These are phyloP conservation scores for Verruconis gallopava DNA, from an alignment of 2,329 filamentous ascomycete species.

Conservation along the genomic window DNA sequence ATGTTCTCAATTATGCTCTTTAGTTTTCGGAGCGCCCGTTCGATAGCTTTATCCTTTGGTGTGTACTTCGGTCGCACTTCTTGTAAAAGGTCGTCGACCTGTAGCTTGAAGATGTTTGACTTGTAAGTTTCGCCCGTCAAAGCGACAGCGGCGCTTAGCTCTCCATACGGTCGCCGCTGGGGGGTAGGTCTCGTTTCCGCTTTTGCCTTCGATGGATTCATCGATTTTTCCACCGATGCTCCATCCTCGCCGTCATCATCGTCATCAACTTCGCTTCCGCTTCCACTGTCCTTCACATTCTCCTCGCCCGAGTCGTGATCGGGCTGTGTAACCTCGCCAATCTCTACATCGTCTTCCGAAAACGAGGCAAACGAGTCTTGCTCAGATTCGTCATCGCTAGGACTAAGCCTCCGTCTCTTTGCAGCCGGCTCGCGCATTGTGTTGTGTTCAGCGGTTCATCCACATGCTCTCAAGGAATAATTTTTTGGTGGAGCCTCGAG, in stretches of 20 bases:
- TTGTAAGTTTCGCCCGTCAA: slow-evolving; percentile 46
- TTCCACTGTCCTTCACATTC: slow-evolving; percentile 9
- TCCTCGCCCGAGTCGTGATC: slow-evolving; percentile 9
- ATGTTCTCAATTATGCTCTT: slow-evolving; percentile 11
- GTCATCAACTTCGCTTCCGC: slow-evolving; percentile 14
- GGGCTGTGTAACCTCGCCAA: slow-evolving; percentile 9
- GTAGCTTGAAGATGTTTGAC: slow-evolving; percentile 54
- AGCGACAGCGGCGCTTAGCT: slow-evolving; percentile 1
- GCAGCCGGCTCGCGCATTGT: slow-evolving; percentile 19
- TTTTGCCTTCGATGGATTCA: slow-evolving; percentile 10
- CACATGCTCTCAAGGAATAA: too few species aligned
- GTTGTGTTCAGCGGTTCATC: too few species aligned
- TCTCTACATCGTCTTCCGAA: slow-evolving; percentile 9
- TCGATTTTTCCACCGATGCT: slow-evolving; percentile 2
- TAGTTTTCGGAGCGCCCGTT: slow-evolving; percentile 8
- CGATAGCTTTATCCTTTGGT: slow-evolving; percentile 37
- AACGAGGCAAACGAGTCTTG: slow-evolving; percentile 9
- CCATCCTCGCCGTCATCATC: slow-evolving; percentile 9
- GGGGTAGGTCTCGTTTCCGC: neutral
- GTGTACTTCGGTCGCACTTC: slow-evolving; percentile 46
- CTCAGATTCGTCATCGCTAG: slow-evolving; percentile 20
- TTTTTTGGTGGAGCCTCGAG: too few species aligned
- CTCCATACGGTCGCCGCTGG: neutral
- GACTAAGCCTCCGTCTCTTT: slow-evolving; percentile 36
- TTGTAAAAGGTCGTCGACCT: slow-evolving; percentile 49